These are phyloP conservation scores for Trametes villosa DNA, from an alignment of 768 basidiomycete genomes.

Conservation along the genomic window DNA sequence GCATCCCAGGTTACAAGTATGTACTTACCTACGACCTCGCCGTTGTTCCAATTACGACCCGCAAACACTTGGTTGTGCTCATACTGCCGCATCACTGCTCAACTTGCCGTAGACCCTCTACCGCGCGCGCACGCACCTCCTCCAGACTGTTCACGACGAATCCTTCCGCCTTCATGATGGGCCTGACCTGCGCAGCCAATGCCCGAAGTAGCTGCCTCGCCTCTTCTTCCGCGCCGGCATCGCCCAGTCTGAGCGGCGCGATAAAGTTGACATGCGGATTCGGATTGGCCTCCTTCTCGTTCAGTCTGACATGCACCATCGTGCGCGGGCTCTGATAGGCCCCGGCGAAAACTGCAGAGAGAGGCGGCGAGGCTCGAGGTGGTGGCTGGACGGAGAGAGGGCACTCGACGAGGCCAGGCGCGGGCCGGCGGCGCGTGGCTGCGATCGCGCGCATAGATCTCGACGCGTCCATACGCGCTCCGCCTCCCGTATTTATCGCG, in stretches of 20 bases:
- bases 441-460: conserved; percentile 4
- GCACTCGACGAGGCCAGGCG: background rate
- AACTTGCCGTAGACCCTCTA: background rate
- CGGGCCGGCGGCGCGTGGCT: conserved; percentile 8
- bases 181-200: conserved; percentile 81
- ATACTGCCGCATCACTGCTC: conserved; percentile 51
- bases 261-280: conserved; percentile 83
- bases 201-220: conserved; percentile 76
- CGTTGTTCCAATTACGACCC: conserved; percentile 84
- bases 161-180: conserved; percentile 81
- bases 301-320: conserved; percentile 79
- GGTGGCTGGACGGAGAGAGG: background rate
- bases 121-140: conserved; percentile 54
- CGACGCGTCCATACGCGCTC: conserved; percentile 3
- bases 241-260: conserved; percentile 51
- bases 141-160: conserved; percentile 79
- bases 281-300: conserved; percentile 71
- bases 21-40: conserved; percentile 72
- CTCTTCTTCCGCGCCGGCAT: conserved; percentile 55
- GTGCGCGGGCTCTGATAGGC: background rate
- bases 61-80: conserved; percentile 79
- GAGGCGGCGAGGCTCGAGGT: background rate
- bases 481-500: background rate
- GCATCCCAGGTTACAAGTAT: background rate
- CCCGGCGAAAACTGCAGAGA: background rate